Evolutionary conservation across 2,329 filamentous ascomycete species (phyloP), one percentile per base, ranked within the genome.

Genomic region (Calonectria pauciramosa): DNA sequence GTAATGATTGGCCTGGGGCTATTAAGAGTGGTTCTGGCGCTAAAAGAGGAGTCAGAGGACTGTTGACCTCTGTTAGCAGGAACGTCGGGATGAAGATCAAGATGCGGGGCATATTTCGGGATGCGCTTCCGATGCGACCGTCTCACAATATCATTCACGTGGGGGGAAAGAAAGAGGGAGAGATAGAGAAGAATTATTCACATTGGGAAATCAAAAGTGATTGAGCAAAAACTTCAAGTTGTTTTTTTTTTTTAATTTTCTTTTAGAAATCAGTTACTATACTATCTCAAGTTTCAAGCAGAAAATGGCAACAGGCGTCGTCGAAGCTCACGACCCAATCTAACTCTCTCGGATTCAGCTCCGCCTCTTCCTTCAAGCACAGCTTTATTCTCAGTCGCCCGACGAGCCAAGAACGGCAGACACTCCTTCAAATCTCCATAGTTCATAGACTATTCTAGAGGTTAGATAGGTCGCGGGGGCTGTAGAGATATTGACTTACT

Each of bases 371-470:
- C 76, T 54, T 77, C 75, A 1, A 78, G 71, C 5, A 78, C 65
- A 30, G 73, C 75, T 32, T 78, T 78, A 23, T 78, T 78, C 63
- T 78, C 75, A 6, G 66, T 76, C 1, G 75, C 75, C 26, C 76
- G 49, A 41, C 76, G 64, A 13, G 73, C 76, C 3, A 78, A 23
- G 38, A 77, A 78, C 0, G 71, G 75, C 3, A 77, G 26, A 51
- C 75, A 74, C 34, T 78, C 76, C 54, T 76, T 78, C 44, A 78
- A 52, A 23, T 77, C 75, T 1, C 76, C 75, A 11, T 78, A 78
- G n/a, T 72, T 78, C 75, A 78, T 77, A 1, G 75, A 77, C 70
- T 73, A 16, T 28, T 30, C 20, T 28, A 38, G 28, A n/a, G 23
- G 16, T 8, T 13, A 30, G 34, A 26, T 28, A 28, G 56, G 7